A percentile compares a stretch with the other conserved stretches of the same genome.
These are phyloP conservation scores for Suhomyces bokatorum DNA, from an alignment of 1,139 yeast species.

Conservation along the genomic window DNA sequence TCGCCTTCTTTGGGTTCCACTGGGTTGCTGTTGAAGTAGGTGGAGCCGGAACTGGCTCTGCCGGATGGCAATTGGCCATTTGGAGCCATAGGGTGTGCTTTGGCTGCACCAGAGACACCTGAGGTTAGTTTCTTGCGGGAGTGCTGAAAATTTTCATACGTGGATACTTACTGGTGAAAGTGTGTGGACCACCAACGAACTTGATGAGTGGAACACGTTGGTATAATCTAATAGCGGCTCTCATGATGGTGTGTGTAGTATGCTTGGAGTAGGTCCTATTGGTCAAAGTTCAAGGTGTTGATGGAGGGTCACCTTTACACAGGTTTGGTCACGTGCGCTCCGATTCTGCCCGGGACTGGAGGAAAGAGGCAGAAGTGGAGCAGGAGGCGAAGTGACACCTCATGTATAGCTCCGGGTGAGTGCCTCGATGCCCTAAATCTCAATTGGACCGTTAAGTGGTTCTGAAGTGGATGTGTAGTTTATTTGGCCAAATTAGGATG, in stretches of 20 bases:
- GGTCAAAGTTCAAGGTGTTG: constrained; percentile 4
- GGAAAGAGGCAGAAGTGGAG: background rate
- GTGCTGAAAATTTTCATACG: background rate
- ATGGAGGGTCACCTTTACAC: background rate
- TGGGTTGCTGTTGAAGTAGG: constrained; percentile 32
- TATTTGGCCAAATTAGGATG: no score
- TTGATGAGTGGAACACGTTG: constrained; percentile 58
- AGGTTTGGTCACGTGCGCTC: constrained; percentile 3
- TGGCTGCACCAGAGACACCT: constrained; percentile 29
- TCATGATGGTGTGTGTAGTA: constrained; percentile 23
- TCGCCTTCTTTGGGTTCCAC: constrained; percentile 49
- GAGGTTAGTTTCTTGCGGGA: constrained; percentile 22
- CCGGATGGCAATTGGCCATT: constrained; percentile 46
- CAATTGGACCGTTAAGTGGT: background rate
- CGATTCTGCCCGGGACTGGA: constrained; percentile 2
- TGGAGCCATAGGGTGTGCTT: constrained; percentile 55
- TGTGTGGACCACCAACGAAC: constrained; percentile 63
- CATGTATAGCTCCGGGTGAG: no score
- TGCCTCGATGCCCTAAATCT: background rate
- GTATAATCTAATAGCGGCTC: constrained; percentile 32
- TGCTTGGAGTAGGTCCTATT: constrained; percentile 4
- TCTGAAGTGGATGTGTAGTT: no score
- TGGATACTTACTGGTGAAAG: constrained; percentile 40
- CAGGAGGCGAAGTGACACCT: no score
- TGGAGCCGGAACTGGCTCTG: constrained; percentile 15